These are phyloP conservation scores for Ocimum tenuiflorum DNA, from an alignment of 257 asterid genomes.

Conservation along the genomic window DNA sequence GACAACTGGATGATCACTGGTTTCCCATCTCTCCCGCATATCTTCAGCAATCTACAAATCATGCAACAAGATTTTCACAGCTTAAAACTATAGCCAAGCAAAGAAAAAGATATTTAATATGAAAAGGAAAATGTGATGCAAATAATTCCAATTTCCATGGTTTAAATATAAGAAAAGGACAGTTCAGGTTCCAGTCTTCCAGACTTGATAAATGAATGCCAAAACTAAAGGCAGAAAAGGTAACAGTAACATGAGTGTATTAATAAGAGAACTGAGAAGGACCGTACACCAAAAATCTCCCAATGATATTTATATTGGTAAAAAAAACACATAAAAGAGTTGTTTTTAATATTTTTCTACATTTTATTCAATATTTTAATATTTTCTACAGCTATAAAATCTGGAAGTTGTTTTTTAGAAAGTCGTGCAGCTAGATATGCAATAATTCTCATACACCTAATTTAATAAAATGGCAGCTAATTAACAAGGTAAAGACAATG, in stretches of 20 bases:
- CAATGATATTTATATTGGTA: background rate
- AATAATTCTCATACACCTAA: too few species aligned
- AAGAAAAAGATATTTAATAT: background rate
- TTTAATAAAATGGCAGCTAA: too few species aligned
- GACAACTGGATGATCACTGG: constrained; percentile 91
- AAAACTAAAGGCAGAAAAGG: background rate
- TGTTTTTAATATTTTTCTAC: background rate
- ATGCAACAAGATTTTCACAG: constrained; percentile 6
- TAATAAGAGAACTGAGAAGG: too few species aligned
- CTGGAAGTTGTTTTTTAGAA: too few species aligned
- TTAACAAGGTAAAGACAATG: too few species aligned
- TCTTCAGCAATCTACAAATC: constrained; percentile 78
- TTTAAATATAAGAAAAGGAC: background rate
- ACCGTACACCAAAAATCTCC: too few species aligned
- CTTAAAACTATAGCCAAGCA: background rate
- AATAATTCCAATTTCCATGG: background rate
- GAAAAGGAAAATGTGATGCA: background rate
- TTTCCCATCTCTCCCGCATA: constrained; percentile 90
- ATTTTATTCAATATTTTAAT: too few species aligned
- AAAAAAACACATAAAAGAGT: background rate
- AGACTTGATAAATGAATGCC: background rate
- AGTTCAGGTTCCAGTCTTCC: background rate
- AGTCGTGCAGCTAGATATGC: too few species aligned
- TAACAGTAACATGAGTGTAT: background rate
- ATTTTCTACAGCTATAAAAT: background rate